These are phyloP conservation scores for Arabidopsis arenosa DNA, from an alignment of 345 rosid genomes.

Conservation along the genomic window DNA sequence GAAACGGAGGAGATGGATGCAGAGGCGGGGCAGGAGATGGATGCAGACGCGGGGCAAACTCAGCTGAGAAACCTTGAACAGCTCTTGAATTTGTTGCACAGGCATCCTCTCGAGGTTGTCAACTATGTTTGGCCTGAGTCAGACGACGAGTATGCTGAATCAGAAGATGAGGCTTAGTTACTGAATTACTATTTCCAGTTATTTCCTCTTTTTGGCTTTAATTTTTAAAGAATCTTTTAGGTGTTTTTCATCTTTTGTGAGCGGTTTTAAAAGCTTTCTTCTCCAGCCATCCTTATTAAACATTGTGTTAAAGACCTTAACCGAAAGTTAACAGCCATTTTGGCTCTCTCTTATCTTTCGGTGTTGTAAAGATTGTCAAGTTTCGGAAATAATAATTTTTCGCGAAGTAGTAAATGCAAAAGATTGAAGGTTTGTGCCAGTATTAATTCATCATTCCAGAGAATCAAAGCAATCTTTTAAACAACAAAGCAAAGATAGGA, in stretches of 20 bases:
- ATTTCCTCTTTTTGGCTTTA: not conserved
- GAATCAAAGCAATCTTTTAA: not conserved
- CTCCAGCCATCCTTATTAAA: not conserved
- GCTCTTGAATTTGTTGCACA: constrained; percentile 55
- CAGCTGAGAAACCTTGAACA: constrained; percentile 52
- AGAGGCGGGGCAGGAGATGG: not conserved
- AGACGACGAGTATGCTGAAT: constrained; percentile 55
- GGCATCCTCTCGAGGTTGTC: constrained; percentile 45
- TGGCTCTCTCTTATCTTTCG: not conserved
- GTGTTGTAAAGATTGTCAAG: constrained; percentile 22
- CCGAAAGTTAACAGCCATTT: not conserved
- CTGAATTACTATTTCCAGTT: constrained; percentile 18
- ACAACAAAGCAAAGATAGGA: not conserved
- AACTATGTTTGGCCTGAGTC: constrained; percentile 56
- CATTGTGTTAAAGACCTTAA: not conserved
- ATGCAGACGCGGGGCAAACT: not conserved
- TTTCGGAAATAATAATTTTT: constrained; percentile 13
- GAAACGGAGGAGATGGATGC: constrained; percentile 28
- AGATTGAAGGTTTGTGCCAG: not conserved
- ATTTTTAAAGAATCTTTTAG: constrained; percentile 1
- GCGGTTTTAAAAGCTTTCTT: constrained; percentile 28
- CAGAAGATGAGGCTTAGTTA: constrained; percentile 60
- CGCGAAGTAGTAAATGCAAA: not conserved
- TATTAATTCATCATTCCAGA: not conserved
- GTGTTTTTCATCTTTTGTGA: constrained; percentile 26